Conservation (phyloP, 768 basidiomycete species). For the Piloderma croceum region DNA sequence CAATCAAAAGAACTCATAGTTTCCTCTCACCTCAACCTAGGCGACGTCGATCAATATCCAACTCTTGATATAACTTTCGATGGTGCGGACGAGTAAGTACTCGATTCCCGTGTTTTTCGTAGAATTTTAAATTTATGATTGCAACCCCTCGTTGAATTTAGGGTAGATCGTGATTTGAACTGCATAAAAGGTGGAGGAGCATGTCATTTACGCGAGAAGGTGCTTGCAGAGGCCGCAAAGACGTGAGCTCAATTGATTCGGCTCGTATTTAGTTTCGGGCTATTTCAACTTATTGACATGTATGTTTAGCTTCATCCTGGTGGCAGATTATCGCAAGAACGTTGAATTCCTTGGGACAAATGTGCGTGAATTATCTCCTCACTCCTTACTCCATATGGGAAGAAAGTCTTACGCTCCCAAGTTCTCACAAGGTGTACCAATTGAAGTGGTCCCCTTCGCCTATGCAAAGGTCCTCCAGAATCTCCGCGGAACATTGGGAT, state of each 20-base stretch:
- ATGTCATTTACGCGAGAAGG: constrained; percentile 95
- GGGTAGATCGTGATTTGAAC: too few species aligned
- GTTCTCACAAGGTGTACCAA: constrained; percentile 70
- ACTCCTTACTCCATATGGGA: neutral
- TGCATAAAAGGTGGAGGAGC: constrained; percentile 97
- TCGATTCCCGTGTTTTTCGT: neutral
- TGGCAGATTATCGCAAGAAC: constrained; percentile 97
- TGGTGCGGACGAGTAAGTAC: constrained; percentile 88
- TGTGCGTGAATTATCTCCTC: constrained; percentile 50
- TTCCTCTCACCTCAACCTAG: constrained; percentile 64
- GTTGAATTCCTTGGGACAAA: constrained; percentile 73
- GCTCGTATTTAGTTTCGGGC: neutral
- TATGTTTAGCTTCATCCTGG: constrained; percentile 65
- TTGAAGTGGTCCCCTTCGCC: constrained; percentile 96
- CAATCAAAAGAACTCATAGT: constrained; percentile 96
- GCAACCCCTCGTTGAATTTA: too few species aligned
- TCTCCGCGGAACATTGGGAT: constrained; percentile 54
- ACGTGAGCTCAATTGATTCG: constrained; percentile 45
- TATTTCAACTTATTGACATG: constrained; percentile 1
- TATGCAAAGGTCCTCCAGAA: constrained; percentile 82
- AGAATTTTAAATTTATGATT: too few species aligned
- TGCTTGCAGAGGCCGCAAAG: constrained; percentile 91
- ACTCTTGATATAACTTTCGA: constrained; percentile 95
- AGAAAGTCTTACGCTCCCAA: neutral
- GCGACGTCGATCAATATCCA: constrained; percentile 86